Evolutionary conservation across 2,329 filamentous ascomycete genomes (phyloP), one percentile per base, ranked within the genome.

Genomic region (Talaromyces atroroseus): DNA sequence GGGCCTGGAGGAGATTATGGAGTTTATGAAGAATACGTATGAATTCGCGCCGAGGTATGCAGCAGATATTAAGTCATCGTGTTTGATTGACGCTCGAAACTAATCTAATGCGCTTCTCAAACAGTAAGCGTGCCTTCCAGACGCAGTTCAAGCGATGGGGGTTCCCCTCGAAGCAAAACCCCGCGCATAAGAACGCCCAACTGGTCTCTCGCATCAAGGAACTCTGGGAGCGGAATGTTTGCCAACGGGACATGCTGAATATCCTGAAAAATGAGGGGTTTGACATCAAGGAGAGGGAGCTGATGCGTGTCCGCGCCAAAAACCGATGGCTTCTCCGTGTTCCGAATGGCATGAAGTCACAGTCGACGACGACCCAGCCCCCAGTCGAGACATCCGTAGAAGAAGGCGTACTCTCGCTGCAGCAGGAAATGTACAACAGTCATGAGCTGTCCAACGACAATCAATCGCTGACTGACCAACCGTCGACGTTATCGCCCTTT

Each of bases 61-160:
- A 56, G 48, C 42, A 40, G 3, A 32, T 12, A 32, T 10, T 32
- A 32, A 32, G 2, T 5, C 6, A 32, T 32, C 7, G 5, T 29
- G 26, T 32, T 32, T 32, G 7, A 12, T 10, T 12, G n/a, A n/a
- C n/a, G n/a, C n/a, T n/a, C n/a, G n/a, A n/a, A 34, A 12, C 29
- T 49, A 21, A 49, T 5, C 26, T 32, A 49, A 36, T 32, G n/a
- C 8, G 38, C 20, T 24, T n/a, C n/a, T n/a, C n/a, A n/a, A 48
- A 47, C 54, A 71, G 88, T 70, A 90, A 89, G 76, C 85, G 88
- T 59, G 85, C 86, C 45, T 90, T 87, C 60, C 88, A 90, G 70
- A 84, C 80, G 3, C 87, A 90, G 63, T 89, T 91, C 72, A 87
- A 85, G 66, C 79, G 83, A 68, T 94, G 90, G 90, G 81, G 83